Evolutionary conservation across 2,329 filamentous ascomycete genomes (phyloP).

Genomic region (Pseudonectria foliicola): DNA sequence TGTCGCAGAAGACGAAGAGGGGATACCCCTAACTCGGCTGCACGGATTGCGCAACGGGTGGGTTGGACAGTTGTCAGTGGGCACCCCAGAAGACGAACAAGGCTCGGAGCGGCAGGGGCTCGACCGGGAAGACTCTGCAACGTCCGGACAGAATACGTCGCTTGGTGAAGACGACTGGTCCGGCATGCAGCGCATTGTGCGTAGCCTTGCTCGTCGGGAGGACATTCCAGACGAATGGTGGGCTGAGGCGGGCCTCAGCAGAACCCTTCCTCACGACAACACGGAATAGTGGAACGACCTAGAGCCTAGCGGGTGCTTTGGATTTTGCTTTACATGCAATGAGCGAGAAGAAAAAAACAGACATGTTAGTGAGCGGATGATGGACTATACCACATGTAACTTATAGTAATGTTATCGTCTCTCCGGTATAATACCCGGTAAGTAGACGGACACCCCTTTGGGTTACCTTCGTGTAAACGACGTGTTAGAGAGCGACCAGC

Average conservation of each 20-base stretch:
- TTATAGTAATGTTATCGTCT: too few species aligned
- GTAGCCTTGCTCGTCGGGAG: constrained; percentile 60
- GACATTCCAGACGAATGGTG: constrained; percentile 82
- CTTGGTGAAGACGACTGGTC: constrained; percentile 36
- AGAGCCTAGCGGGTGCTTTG: too few species aligned
- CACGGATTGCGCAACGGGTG: constrained; percentile 13
- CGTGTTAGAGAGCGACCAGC: too few species aligned
- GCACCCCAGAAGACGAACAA: constrained; percentile 22
- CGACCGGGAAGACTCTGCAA: constrained; percentile 15
- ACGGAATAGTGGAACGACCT: constrained; percentile 12
- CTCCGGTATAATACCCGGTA: too few species aligned
- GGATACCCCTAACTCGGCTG: constrained; percentile 2
- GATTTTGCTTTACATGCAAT: too few species aligned
- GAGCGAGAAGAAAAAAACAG: too few species aligned
- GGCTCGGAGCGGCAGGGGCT: constrained; percentile 10
- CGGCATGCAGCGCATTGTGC: constrained; percentile 66
- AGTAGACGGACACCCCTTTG: too few species aligned
- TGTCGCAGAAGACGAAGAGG: constrained; percentile 1
- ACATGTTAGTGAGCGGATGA: too few species aligned
- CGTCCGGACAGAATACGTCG: constrained; percentile 11
- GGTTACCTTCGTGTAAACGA: too few species aligned
- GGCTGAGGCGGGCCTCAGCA: constrained; percentile 61
- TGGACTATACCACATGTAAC: too few species aligned
- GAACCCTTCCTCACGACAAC: constrained; percentile 38
- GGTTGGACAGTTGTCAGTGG: constrained; percentile 19